Evolutionary conservation across 2,329 filamentous ascomycete genomes (phyloP).

Genomic region (Neoascochyta sp.): DNA sequence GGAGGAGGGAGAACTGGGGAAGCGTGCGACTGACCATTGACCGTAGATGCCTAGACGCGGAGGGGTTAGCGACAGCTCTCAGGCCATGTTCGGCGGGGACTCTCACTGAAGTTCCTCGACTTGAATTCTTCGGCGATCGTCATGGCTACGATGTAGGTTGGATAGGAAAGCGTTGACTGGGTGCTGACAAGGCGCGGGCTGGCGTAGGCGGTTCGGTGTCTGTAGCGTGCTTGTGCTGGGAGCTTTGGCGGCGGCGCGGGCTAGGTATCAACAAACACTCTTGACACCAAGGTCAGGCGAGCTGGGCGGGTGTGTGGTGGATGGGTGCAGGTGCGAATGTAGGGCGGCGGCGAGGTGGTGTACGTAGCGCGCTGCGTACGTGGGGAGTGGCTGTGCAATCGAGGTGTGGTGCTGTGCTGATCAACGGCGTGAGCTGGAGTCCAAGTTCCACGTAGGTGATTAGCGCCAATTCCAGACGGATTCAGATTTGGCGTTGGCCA

Average conservation of each 20-base stretch:
- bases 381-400: conserved; percentile 29
- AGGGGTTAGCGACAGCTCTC: conserved; percentile 30
- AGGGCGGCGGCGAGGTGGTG: conserved; percentile 9
- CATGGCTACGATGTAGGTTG: conserved; percentile 47
- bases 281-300: too few species aligned
- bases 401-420: too few species aligned
- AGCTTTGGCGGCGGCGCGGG: conserved; percentile 22
- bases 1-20: too few species aligned
- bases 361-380: conserved; percentile 30
- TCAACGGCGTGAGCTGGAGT: too few species aligned
- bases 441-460: too few species aligned
- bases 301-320: too few species aligned
- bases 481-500: too few species aligned
- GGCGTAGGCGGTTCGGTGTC: conserved; percentile 5
- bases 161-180: too few species aligned
- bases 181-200: too few species aligned
- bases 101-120: conserved; percentile 64
- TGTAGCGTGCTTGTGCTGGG: conserved; percentile 8
- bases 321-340: too few species aligned
- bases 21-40: conserved; percentile 56
- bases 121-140: conserved; percentile 60
- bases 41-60: conserved; percentile 59
- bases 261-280: too few species aligned
- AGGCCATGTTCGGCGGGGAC: conserved; percentile 3
- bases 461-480: too few species aligned